A percentile compares a stretch with the other conserved stretches of the same genome.
These are phyloP conservation scores for Suhomyces taliae DNA, from an alignment of 1,139 yeast genomes.

Conservation along the genomic window DNA sequence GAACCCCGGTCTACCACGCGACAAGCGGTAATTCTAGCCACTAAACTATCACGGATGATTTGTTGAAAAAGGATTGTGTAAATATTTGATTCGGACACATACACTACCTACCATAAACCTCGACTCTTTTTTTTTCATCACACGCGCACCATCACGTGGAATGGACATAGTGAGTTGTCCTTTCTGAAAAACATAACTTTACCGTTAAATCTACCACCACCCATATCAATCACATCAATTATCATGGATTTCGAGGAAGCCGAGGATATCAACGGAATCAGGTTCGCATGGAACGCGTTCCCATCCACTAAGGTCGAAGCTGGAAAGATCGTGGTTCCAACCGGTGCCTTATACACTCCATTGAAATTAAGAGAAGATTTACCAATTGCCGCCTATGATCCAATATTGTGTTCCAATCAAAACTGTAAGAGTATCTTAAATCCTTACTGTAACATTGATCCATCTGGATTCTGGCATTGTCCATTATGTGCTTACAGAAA, in stretches of 20 bases:
- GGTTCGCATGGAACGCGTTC: conserved; percentile 52
- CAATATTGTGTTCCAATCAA: conserved; percentile 75
- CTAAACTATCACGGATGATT: conserved; percentile 44
- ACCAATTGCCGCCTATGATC: conserved; percentile 85
- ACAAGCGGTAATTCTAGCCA: conserved; percentile 53
- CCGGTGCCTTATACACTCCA: conserved; percentile 94
- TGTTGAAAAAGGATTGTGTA: background rate
- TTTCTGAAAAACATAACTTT: conserved; percentile 8
- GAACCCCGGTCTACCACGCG: conserved; percentile 71
- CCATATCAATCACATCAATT: background rate
- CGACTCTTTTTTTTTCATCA: background rate
- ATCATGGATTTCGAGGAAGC: conserved; percentile 51
- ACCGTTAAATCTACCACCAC: conserved; percentile 5
- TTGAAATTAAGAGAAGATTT: conserved; percentile 76
- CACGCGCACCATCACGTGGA: conserved; percentile 10
- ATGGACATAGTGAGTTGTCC: conserved; percentile 11
- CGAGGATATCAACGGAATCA: conserved; percentile 50
- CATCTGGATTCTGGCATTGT: conserved; percentile 87
- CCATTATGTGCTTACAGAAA: conserved; percentile 82
- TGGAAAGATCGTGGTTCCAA: conserved; percentile 88
- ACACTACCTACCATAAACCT: background rate
- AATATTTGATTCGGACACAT: background rate
- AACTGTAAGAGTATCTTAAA: conserved; percentile 85
- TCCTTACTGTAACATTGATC: conserved; percentile 85
- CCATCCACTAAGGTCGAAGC: conserved; percentile 93